These are phyloP conservation scores for Funneliformis geosporum DNA, from an alignment of 192 early-diverging fungal genomes.

Conservation along the genomic window DNA sequence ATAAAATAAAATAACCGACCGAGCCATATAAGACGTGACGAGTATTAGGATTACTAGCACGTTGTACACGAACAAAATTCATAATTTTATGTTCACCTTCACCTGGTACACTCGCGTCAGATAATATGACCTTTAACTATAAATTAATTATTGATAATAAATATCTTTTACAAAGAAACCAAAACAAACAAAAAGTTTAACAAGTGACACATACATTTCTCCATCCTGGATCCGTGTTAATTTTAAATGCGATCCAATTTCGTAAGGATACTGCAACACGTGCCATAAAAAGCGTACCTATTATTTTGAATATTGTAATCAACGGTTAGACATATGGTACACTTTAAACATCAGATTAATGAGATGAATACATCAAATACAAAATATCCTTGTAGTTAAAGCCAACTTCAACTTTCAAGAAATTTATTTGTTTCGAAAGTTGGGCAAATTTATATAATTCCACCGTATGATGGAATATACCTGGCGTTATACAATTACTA, in stretches of 20 bases:
- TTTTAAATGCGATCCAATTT: constrained; percentile 85
- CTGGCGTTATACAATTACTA: constrained; percentile 98
- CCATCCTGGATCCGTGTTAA: constrained; percentile 90
- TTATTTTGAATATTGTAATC: neutral
- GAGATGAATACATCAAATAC: too few relatives aligned
- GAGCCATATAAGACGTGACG: constrained; percentile 91
- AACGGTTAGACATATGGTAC: neutral
- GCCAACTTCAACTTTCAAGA: too few relatives aligned
- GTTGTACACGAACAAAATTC: constrained; percentile 88
- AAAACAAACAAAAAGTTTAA: too few relatives aligned
- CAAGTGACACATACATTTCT: constrained; percentile 46
- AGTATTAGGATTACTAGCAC: constrained; percentile 85
- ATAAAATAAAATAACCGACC: constrained; percentile 45
- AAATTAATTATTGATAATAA: neutral
- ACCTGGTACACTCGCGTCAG: constrained; percentile 94
- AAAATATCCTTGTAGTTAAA: too few relatives aligned
- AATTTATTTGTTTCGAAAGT: too few relatives aligned
- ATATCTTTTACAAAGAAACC: neutral
- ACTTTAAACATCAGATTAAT: neutral
- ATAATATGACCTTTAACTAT: constrained; percentile 82
- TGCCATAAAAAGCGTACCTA: constrained; percentile 92
- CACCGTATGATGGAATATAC: neutral
- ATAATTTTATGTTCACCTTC: constrained; percentile 99
- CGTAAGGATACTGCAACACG: constrained; percentile 82
- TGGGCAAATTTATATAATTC: too few relatives aligned